Percentiles rank a stretch among this genome's conserved stretches.
phyloP scores from a whole-genome alignment of 176 grass and related monocot species.

The Tuctoria greenei region DNA sequence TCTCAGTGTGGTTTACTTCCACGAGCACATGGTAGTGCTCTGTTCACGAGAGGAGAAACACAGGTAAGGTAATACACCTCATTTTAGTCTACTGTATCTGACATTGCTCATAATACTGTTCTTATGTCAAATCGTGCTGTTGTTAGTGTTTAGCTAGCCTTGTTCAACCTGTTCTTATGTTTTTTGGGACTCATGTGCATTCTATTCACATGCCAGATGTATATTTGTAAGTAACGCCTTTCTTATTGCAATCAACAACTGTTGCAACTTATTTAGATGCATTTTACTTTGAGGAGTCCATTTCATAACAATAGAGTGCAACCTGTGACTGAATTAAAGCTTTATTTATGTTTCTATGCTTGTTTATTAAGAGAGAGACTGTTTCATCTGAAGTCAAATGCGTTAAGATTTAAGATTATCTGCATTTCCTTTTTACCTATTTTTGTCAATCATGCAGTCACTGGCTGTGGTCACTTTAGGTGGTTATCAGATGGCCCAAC shows the following conservation, averaged over 20 bases:
- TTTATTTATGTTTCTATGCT: background rate
- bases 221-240: constrained; percentile 18
- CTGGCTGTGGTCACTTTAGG: constrained; percentile 94
- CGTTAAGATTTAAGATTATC: background rate
- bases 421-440: background rate
- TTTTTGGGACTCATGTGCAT: background rate
- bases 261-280: constrained; percentile 20
- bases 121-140: background rate
- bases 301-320: background rate
- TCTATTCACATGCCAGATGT: constrained; percentile 1
- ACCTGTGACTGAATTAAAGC: background rate
- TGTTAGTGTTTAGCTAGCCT: constrained; percentile 13
- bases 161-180: background rate
- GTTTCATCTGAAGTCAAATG: constrained; percentile 14
- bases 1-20: constrained; percentile 86
- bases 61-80: constrained; percentile 72
- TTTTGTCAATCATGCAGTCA: constrained; percentile 54
- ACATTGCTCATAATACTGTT: background rate
- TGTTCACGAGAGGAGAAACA: constrained; percentile 97
- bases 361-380: constrained; percentile 7
- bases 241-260: constrained; percentile 9
- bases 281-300: constrained; percentile 10
- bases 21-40: constrained; percentile 92
- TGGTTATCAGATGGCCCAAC: constrained; percentile 96
- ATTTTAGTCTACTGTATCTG: constrained; percentile 39